A percentile compares a stretch with the other conserved stretches of the same genome.
phyloP scores from a whole-genome alignment of 345 rosid species.

The Populus euphratica region DNA sequence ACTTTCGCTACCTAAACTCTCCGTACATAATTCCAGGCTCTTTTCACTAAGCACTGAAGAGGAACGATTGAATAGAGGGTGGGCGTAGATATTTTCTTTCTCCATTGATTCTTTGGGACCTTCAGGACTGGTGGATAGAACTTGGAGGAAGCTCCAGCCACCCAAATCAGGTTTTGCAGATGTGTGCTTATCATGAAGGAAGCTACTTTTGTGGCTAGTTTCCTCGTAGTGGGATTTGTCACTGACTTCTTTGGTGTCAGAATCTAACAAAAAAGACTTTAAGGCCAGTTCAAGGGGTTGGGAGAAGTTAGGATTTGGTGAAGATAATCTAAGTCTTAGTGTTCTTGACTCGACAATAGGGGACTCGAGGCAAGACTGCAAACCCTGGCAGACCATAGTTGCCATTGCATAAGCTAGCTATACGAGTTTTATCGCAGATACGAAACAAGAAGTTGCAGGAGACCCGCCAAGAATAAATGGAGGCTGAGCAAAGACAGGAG shows the following conservation, averaged over 20 bases:
- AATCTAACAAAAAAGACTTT: constrained; percentile 32
- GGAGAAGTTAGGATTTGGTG: constrained; percentile 36
- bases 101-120: constrained; percentile 21
- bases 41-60: constrained; percentile 51
- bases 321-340: constrained; percentile 53
- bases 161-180: constrained; percentile 26
- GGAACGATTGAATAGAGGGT: constrained; percentile 43
- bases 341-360: constrained; percentile 51
- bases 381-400: constrained; percentile 61
- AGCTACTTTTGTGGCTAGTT: background rate
- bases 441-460: background rate
- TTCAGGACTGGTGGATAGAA: constrained; percentile 24
- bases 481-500: constrained; percentile 18
- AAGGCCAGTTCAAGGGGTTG: constrained; percentile 39
- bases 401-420: constrained; percentile 37
- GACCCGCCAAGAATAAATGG: background rate
- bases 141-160: constrained; percentile 55
- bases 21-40: constrained; percentile 83
- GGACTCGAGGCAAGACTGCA: constrained; percentile 55
- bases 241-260: constrained; percentile 18
- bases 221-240: constrained; percentile 21
- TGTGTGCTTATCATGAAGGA: background rate
- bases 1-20: constrained; percentile 75
- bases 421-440: background rate
- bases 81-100: constrained; percentile 35